Percentiles rank a stretch among this genome's conserved stretches.
These are phyloP conservation scores for Chloranthus sessilifolius DNA, from an alignment of 164 flowering plant species.

Conservation along the genomic window DNA sequence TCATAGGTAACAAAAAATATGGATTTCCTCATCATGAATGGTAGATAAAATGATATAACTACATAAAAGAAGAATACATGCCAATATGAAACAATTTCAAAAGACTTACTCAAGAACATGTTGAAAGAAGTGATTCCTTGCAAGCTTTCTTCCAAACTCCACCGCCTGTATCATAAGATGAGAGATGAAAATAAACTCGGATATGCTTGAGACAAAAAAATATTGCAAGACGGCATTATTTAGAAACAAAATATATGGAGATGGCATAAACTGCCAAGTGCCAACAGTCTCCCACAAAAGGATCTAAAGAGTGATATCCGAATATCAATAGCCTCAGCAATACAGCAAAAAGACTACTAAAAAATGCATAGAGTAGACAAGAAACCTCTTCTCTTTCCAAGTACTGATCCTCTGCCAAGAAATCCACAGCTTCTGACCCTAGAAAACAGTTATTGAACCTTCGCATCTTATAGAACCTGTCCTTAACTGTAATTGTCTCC, in stretches of 20 bases:
- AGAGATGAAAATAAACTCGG: not conserved
- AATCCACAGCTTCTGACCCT: conserved; percentile 83
- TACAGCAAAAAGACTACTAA: not conserved
- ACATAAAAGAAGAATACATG: conserved; percentile 1
- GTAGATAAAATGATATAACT: not conserved
- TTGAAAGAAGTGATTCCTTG: conserved; percentile 51
- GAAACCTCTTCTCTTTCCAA: conserved; percentile 81
- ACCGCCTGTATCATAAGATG: conserved; percentile 42
- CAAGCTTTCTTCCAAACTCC: conserved; percentile 73
- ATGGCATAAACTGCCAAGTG: too few species aligned
- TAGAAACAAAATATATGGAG: too few species aligned
- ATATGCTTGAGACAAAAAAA: too few species aligned
- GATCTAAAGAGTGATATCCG: not conserved
- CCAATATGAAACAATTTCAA: not conserved
- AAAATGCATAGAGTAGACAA: conserved; percentile 6
- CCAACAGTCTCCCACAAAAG: not conserved
- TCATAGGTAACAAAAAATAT: not conserved
- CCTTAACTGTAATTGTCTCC: conserved; percentile 52
- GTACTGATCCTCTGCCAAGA: conserved; percentile 70
- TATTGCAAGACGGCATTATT: too few species aligned
- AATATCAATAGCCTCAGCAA: not conserved
- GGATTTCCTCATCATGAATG: conserved; percentile 5
- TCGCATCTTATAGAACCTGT: conserved; percentile 73
- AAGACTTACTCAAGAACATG: conserved; percentile 71
- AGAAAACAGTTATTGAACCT: conserved; percentile 65